A percentile compares a stretch with the other conserved stretches of the same genome.
These are phyloP conservation scores for Ceratobasidium sp. DNA, from an alignment of 1,284 basidiomycete species.

Conservation along the genomic window DNA sequence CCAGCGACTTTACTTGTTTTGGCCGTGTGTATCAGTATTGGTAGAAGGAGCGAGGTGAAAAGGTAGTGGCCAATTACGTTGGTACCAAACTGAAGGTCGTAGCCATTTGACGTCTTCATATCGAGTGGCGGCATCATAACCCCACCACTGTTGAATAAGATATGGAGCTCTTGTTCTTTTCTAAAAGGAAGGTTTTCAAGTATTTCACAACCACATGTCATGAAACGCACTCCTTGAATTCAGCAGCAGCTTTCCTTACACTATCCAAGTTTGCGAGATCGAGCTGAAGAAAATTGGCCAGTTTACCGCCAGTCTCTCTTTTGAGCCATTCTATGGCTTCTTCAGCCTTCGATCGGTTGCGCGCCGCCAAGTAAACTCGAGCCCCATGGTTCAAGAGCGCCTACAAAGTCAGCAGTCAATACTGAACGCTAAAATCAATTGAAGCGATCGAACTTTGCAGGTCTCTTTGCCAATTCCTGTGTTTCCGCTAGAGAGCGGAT, in stretches of 20 bases:
- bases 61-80: conserved; percentile 63
- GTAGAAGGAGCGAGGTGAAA: conserved; percentile 59
- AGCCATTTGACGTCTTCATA: conserved; percentile 58
- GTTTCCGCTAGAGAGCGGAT: neutral
- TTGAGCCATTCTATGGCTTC: conserved; percentile 39
- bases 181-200: conserved; percentile 42
- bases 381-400: conserved; percentile 62
- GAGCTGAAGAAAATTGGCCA: conserved; percentile 60
- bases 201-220: neutral
- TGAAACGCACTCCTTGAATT: conserved; percentile 56
- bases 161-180: conserved; percentile 57
- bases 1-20: neutral
- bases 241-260: conserved; percentile 59
- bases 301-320: conserved; percentile 52
- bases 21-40: conserved; percentile 49
- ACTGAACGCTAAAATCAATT: neutral
- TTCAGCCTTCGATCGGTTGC: conserved; percentile 56
- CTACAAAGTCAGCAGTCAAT: conserved; percentile 43
- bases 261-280: conserved; percentile 64
- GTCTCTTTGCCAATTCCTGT: conserved; percentile 11
- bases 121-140: conserved; percentile 60
- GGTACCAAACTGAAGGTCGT: conserved; percentile 66
- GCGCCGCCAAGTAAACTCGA: conserved; percentile 68
- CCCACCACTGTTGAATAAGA: conserved; percentile 65
- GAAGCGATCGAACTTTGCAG: conserved; percentile 9